Conservation (phyloP, 176 grass and related monocot genomes). For the Echinochloa phyllopogon region DNA sequence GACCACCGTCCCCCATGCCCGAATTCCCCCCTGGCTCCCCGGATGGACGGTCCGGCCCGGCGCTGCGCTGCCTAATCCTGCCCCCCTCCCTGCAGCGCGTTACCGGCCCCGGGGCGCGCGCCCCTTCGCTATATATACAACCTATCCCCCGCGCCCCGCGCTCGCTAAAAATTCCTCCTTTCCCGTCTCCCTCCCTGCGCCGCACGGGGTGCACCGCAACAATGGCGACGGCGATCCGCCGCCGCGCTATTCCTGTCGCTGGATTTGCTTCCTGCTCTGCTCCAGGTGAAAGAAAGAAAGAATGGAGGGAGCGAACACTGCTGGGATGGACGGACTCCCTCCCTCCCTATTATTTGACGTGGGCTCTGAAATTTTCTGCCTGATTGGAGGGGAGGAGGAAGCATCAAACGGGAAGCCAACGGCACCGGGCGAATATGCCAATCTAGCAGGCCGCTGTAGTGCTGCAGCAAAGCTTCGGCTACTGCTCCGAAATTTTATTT, state of each 20-base stretch:
- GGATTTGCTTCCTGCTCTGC: background rate
- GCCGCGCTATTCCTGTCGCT: background rate
- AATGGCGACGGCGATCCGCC: constrained; percentile 15
- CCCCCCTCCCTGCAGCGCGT: background rate
- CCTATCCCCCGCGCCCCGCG: constrained; percentile 11
- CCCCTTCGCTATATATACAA: constrained; percentile 27
- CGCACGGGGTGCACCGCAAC: constrained; percentile 7
- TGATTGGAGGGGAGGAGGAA: background rate
- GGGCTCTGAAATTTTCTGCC: background rate
- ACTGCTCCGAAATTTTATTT: constrained; percentile 1
- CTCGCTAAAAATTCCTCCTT: background rate
- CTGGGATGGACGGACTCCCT: background rate
- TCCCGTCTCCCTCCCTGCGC: background rate
- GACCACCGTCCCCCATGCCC: constrained; percentile 58
- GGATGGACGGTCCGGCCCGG: constrained; percentile 23
- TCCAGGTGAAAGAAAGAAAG: background rate
- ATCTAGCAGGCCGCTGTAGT: background rate
- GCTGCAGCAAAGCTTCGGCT: background rate
- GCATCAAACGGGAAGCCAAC: constrained; percentile 18
- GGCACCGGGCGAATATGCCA: constrained; percentile 43
- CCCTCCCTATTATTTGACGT: background rate
- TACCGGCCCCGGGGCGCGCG: constrained; percentile 30
- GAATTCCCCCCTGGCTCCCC: constrained; percentile 17
- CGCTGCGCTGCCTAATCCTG: constrained; percentile 8
- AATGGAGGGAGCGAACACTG: background rate